A percentile compares a stretch with the other conserved stretches of the same genome.
These are phyloP conservation scores for Malus orientalis DNA, from an alignment of 306 rosid species.

Conservation along the genomic window DNA sequence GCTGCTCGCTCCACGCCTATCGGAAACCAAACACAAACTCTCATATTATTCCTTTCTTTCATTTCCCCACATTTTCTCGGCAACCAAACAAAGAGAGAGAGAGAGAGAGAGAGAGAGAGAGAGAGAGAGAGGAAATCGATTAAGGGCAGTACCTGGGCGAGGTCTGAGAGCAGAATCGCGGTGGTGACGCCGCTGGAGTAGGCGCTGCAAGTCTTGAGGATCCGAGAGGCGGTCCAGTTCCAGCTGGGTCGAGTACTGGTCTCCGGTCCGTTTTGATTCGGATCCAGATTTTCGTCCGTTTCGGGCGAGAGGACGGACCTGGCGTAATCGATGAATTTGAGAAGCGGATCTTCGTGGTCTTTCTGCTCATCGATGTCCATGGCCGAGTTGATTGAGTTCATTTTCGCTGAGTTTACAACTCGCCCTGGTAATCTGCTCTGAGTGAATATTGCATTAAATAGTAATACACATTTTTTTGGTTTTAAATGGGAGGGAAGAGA, in stretches of 20 bases:
- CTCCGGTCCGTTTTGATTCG: conserved; percentile 24
- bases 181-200: conserved; percentile 86
- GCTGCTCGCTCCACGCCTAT: conserved; percentile 81
- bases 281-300: conserved; percentile 26
- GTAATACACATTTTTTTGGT: neutral
- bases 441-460: neutral
- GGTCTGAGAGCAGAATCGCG: conserved; percentile 79
- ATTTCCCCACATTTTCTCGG: neutral
- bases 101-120: no score
- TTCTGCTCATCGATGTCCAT: conserved; percentile 44
- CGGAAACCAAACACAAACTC: neutral
- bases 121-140: neutral
- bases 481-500: neutral
- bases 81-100: neutral
- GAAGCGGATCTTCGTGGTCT: conserved; percentile 49
- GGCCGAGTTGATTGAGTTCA: conserved; percentile 13
- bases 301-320: conserved; percentile 49
- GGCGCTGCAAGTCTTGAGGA: conserved; percentile 69
- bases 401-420: neutral
- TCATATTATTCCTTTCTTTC: neutral
- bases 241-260: conserved; percentile 43
- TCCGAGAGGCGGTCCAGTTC: conserved; percentile 72
- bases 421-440: neutral
- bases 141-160: conserved; percentile 44
- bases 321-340: conserved; percentile 57